Evolutionary conservation across 2,329 filamentous ascomycete species (phyloP).

Genomic region (Thielaviopsis musarum): DNA sequence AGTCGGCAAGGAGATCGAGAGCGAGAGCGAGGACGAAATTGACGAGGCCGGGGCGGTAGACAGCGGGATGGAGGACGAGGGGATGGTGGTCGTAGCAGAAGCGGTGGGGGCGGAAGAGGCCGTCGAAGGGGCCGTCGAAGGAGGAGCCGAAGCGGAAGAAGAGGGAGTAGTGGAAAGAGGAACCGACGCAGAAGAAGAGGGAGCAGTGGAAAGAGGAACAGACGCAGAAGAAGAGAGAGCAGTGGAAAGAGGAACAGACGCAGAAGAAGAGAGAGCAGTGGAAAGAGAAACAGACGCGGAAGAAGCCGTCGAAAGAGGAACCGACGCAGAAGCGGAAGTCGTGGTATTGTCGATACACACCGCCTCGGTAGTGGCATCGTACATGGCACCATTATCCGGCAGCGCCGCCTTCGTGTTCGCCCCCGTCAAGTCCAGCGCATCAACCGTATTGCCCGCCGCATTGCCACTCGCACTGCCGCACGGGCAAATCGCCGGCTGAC

Average conservation of each 20-base stretch:
- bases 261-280: no score
- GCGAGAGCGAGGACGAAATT: not conserved
- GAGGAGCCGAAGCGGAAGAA: no score
- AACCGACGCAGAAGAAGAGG: no score
- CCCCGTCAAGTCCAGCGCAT: slow-evolving; percentile 30
- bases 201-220: no score
- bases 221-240: no score
- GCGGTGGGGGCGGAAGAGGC: not conserved
- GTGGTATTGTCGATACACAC: not conserved
- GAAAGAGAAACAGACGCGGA: no score
- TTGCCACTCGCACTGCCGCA: slow-evolving; percentile 32
- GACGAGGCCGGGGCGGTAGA: not conserved
- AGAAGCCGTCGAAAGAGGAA: not conserved
- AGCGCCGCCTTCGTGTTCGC: slow-evolving; percentile 15
- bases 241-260: no score
- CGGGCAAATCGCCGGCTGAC: slow-evolving; percentile 26
- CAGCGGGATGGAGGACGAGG: not conserved
- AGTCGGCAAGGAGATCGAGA: not conserved
- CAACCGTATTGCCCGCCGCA: slow-evolving; percentile 38
- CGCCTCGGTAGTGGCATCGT: slow-evolving; percentile 1
- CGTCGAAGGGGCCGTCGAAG: no score
- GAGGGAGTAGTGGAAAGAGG: no score
- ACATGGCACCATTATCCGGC: slow-evolving; percentile 9
- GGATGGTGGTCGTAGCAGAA: no score
- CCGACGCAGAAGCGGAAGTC: not conserved